Percentiles rank a stretch among this genome's conserved stretches.
Evolutionary conservation across 208 protist species (phyloP).

Genomic region (Trypanosoma congolense): DNA sequence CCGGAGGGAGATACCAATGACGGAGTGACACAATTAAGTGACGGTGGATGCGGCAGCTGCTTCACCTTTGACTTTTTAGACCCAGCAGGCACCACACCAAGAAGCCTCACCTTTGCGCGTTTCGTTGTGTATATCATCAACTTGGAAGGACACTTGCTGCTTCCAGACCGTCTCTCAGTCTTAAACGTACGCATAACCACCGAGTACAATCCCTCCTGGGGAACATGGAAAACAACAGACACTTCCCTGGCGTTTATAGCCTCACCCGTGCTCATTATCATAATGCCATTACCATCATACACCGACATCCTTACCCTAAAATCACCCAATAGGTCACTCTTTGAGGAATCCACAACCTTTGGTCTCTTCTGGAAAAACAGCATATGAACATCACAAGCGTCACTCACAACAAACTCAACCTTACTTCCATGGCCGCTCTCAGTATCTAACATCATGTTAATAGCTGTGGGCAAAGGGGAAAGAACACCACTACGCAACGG

Average conservation of each 20-base stretch:
- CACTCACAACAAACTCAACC: conserved; percentile 64
- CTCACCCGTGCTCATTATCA: conserved; percentile 47
- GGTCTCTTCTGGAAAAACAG: conserved; percentile 72
- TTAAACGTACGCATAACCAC: conserved; percentile 52
- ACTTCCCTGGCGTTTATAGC: conserved; percentile 78
- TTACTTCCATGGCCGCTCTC: conserved; percentile 35
- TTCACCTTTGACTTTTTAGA: no score
- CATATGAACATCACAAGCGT: conserved; percentile 65
- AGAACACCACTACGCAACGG: conserved; percentile 71
- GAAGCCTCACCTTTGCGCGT: conserved; percentile 47
- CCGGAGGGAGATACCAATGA: not conserved
- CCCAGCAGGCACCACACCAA: conserved; percentile 34
- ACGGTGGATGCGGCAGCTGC: no score
- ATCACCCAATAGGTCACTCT: conserved; percentile 59
- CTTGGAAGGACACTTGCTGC: conserved; percentile 47
- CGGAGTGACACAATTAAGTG: no score
- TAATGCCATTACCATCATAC: conserved; percentile 59
- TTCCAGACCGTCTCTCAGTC: conserved; percentile 15
- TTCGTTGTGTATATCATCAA: conserved; percentile 67
- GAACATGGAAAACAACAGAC: conserved; percentile 54
- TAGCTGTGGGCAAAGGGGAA: conserved; percentile 35
- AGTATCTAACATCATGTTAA: conserved; percentile 31
- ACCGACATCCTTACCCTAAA: conserved; percentile 54
- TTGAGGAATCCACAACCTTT: conserved; percentile 23
- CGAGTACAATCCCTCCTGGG: conserved; percentile 47